Conservation (phyloP, 805 yeast genomes). For the Lachancea quebecensis region DNA sequence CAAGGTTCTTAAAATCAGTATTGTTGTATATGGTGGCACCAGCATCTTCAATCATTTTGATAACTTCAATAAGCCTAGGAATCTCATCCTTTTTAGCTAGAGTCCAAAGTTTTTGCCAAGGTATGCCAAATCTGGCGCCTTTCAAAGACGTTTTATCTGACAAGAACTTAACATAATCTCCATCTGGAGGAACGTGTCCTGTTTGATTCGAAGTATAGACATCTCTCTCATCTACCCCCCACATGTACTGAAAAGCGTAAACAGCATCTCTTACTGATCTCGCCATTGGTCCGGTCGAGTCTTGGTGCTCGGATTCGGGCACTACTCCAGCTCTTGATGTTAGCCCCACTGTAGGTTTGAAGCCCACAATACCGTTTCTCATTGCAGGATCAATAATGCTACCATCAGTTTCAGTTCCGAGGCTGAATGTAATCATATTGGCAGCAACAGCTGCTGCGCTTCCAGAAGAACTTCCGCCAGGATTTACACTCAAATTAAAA, state of each 20-base stretch:
- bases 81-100: conserved; percentile 13
- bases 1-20: conserved; percentile 23
- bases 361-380: conserved; percentile 25
- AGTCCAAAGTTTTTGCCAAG: conserved; percentile 28
- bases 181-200: conserved; percentile 26
- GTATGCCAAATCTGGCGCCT: conserved; percentile 29
- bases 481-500: conserved; percentile 23
- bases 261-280: conserved; percentile 27
- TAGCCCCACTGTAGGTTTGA: conserved; percentile 28
- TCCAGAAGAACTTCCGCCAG: conserved; percentile 29
- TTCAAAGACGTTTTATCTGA: conserved; percentile 22
- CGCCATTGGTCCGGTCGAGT: conserved; percentile 25
- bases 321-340: conserved; percentile 26
- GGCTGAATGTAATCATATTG: conserved; percentile 25
- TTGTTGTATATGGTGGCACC: conserved; percentile 28
- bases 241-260: conserved; percentile 27
- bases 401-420: conserved; percentile 30
- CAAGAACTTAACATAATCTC: conserved; percentile 23
- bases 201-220: conserved; percentile 23
- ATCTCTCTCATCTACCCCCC: conserved; percentile 25
- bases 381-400: conserved; percentile 26
- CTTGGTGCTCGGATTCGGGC: conserved; percentile 29
- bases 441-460: conserved; percentile 28
- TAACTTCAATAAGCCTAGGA: conserved; percentile 15
- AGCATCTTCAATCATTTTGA: conserved; percentile 18